phyloP scores from a whole-genome alignment of 345 rosid species.

The Acer saccharum region DNA sequence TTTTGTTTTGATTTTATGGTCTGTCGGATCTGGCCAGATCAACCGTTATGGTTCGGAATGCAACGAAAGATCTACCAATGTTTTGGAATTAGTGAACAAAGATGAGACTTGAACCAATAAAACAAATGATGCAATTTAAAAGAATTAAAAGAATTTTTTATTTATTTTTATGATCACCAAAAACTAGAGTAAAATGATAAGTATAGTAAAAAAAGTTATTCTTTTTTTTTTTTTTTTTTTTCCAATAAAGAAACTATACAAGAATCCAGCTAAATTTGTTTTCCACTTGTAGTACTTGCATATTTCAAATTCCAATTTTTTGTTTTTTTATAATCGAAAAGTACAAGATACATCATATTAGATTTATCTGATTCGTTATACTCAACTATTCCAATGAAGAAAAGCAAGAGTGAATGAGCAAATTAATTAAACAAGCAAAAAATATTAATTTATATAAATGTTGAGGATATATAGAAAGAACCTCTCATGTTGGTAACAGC shows the following conservation, averaged over 20 bases:
- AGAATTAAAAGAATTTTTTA: too few species aligned
- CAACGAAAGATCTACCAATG: too few species aligned
- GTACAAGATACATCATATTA: too few species aligned
- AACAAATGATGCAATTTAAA: too few species aligned
- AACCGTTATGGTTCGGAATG: too few species aligned
- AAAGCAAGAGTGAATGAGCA: neutral
- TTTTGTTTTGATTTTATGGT: too few species aligned
- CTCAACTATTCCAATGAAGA: neutral
- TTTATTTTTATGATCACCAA: too few species aligned
- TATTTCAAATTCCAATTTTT: neutral
- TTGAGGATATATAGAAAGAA: slow-evolving; percentile 16
- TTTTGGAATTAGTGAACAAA: too few species aligned
- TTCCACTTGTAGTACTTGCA: neutral
- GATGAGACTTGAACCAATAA: too few species aligned
- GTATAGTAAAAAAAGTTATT: neutral
- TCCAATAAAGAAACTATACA: neutral
- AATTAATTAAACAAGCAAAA: neutral
- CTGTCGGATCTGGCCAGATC: too few species aligned
- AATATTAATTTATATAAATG: neutral
- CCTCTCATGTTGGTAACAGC: slow-evolving; percentile 83
- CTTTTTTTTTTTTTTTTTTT: neutral
- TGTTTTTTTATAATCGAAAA: too few species aligned
- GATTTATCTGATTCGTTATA: too few species aligned
- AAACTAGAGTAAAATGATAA: neutral
- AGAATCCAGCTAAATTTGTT: neutral